phyloP scores from a whole-genome alignment of 208 protist genomes.

The Crithidia sp. region DNA sequence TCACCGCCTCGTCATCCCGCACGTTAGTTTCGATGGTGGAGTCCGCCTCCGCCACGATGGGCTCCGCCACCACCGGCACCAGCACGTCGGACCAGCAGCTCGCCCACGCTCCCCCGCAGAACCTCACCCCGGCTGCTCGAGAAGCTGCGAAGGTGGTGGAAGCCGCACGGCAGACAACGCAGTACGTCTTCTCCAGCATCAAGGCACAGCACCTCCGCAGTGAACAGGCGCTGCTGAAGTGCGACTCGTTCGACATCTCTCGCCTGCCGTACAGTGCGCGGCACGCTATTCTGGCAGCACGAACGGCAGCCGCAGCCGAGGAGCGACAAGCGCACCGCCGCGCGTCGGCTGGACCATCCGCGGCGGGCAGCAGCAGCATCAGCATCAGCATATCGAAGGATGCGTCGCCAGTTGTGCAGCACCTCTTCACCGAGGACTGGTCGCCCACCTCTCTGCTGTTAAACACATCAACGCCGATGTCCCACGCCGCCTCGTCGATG shows the following conservation, averaged over 20 bases:
- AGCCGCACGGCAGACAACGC: constrained; percentile 18
- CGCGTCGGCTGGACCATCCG: background rate
- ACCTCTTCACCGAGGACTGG: constrained; percentile 3
- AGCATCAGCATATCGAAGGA: background rate
- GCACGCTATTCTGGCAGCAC: background rate
- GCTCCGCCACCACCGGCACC: background rate
- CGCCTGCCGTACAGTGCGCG: constrained; percentile 30
- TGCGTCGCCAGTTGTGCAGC: background rate
- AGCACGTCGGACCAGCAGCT: constrained; percentile 1
- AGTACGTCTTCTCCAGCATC: constrained; percentile 23
- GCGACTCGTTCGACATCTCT: constrained; percentile 13
- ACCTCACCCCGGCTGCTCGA: background rate
- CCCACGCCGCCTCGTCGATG: background rate
- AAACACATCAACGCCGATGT: background rate
- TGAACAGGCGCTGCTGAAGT: constrained; percentile 20
- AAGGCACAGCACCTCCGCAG: constrained; percentile 23
- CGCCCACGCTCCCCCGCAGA: background rate
- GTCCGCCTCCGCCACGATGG: background rate
- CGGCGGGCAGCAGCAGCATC: background rate
- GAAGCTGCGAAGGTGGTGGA: constrained; percentile 15
- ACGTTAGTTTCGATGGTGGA: constrained; percentile 2
- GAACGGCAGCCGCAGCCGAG: background rate
- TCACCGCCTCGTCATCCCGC: constrained; percentile 8
- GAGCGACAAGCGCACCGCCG: background rate
- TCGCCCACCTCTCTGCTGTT: constrained; percentile 2